Evolutionary conservation across 2,329 filamentous ascomycete species (phyloP).

Genomic region (Coniochaeta sp.): DNA sequence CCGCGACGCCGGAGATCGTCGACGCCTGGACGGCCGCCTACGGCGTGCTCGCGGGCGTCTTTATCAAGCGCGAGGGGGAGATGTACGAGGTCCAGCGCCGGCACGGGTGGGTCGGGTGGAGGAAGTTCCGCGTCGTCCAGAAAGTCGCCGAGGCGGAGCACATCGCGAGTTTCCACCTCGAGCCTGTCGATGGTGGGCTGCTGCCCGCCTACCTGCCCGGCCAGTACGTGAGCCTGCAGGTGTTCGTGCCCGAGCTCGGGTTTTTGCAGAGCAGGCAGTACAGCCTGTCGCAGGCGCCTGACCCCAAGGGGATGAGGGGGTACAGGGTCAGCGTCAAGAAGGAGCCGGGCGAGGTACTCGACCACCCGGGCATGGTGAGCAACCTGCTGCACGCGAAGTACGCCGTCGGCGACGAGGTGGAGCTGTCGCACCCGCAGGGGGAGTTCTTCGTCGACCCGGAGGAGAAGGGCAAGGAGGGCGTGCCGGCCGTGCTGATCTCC

Average conservation of each 20-base stretch:
- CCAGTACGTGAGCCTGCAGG: constrained; percentile 64
- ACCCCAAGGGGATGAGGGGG: constrained; percentile 35
- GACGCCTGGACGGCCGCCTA: constrained; percentile 70
- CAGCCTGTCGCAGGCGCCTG: constrained; percentile 56
- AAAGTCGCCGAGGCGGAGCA: constrained; percentile 48
- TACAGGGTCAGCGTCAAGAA: constrained; percentile 73
- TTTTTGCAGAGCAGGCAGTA: constrained; percentile 68
- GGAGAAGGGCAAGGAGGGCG: constrained; percentile 27
- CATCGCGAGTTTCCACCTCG: constrained; percentile 65
- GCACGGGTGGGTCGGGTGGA: constrained; percentile 39
- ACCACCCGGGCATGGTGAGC: constrained; percentile 41
- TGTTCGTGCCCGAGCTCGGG: constrained; percentile 54
- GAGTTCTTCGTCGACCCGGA: constrained; percentile 55
- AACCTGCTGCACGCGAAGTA: constrained; percentile 43
- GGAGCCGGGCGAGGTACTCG: constrained; percentile 34
- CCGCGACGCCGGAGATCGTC: constrained; percentile 57
- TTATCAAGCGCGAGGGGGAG: constrained; percentile 57
- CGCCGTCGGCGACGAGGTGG: constrained; percentile 43
- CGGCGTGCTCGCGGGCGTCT: constrained; percentile 61
- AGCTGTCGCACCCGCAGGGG: constrained; percentile 48
- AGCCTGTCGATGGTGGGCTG: constrained; percentile 48
- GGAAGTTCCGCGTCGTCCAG: constrained; percentile 46
- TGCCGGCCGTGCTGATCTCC: constrained; percentile 58
- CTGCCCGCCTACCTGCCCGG: constrained; percentile 61
- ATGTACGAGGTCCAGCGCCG: constrained; percentile 45